Conservation (phyloP, 169 alveolate genomes). For the Plasmodium chabaudi region DNA sequence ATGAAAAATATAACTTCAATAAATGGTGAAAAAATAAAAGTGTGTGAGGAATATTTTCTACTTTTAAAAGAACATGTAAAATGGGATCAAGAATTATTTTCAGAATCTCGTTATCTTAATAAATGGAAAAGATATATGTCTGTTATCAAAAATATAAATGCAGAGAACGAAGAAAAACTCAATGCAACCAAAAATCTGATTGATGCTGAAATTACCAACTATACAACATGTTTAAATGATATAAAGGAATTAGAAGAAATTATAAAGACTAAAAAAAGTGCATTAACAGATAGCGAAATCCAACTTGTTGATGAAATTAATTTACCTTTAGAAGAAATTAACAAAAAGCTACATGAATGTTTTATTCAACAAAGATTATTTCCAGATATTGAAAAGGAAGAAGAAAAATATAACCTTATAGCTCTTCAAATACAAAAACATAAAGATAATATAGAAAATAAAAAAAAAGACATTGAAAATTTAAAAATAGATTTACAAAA, state of each 20-base stretch:
- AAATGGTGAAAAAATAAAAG: slow-evolving; percentile 67
- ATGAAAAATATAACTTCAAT: slow-evolving; percentile 37
- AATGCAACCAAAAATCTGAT: slow-evolving; percentile 45
- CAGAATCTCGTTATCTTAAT: slow-evolving; percentile 1
- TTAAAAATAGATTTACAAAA: slow-evolving; percentile 1
- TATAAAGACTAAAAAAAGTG: slow-evolving; percentile 68
- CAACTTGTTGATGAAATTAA: slow-evolving; percentile 52
- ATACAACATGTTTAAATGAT: slow-evolving; percentile 26
- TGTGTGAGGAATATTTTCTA: slow-evolving; percentile 41
- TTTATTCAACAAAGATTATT: slow-evolving; percentile 77
- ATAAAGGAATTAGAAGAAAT: slow-evolving; percentile 74
- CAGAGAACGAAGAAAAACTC: slow-evolving; percentile 70
- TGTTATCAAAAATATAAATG: slow-evolving; percentile 27
- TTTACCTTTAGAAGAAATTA: slow-evolving; percentile 77
- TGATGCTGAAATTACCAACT: slow-evolving; percentile 72
- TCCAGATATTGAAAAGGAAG: slow-evolving; percentile 77
- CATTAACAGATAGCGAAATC: slow-evolving; percentile 53
- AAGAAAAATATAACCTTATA: slow-evolving; percentile 76
- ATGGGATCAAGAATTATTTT: slow-evolving; percentile 40
- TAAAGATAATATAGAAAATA: slow-evolving; percentile 64
- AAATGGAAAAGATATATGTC: slow-evolving; percentile 63
- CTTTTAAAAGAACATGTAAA: slow-evolving; percentile 56
- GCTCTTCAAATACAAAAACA: slow-evolving; percentile 64
- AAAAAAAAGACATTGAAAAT: slow-evolving; percentile 47
- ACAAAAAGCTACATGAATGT: slow-evolving; percentile 78